Evolutionary conservation across 75 land plant genomes (phyloP), one percentile per base, ranked within the genome.

Genomic region (Pinus taeda): DNA sequence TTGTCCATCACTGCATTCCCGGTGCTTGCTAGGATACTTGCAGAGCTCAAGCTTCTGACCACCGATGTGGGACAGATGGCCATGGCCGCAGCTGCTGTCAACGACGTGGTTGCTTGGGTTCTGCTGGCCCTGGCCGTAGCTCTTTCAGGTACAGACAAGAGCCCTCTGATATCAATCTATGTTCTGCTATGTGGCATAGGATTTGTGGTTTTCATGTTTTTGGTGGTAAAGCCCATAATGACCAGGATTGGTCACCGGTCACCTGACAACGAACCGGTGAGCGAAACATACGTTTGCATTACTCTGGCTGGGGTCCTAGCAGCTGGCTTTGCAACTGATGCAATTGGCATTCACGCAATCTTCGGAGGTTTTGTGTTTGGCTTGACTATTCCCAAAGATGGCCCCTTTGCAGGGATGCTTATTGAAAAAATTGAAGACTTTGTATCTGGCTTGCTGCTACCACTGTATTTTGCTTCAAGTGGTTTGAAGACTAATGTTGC

Each of bases 1-100:
- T 73, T 90, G 79, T 88, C 92, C 73, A 88, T 88, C 73, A 85
- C 88, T 24, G 91, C 91, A 15, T 90, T 90, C 56, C 92, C 92
- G 15, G 92, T 90, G 42, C 85, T 88, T 18, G 92, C 88, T 13
- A 77, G 88, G 24, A 90, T 90, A 61, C 85, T 90, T 14, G 90
- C 92, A 17, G 92, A 90, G 77, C 74, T 84, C 42, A 88, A 85
- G 83, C 90, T 88, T 30, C 77, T 88, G n/a, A 90, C 89, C 18
- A 89, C 91, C 6, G 74, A 82, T 12, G 77, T 89, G n/a, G 91
- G 91, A 15, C 83, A 87, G 78, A 75, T 84, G 56, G 88, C 90
- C 57, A 88, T 90, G 85, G 83, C 92, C 9, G 92, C 90, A 14
- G 92, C 92, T 21, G 90, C 92, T 6, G 83, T 85, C 57, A 88